Evolutionary conservation across 2,329 filamentous ascomycete species (phyloP), one percentile per base, ranked within the genome.

Genomic region (Aureobasidium sp.): DNA sequence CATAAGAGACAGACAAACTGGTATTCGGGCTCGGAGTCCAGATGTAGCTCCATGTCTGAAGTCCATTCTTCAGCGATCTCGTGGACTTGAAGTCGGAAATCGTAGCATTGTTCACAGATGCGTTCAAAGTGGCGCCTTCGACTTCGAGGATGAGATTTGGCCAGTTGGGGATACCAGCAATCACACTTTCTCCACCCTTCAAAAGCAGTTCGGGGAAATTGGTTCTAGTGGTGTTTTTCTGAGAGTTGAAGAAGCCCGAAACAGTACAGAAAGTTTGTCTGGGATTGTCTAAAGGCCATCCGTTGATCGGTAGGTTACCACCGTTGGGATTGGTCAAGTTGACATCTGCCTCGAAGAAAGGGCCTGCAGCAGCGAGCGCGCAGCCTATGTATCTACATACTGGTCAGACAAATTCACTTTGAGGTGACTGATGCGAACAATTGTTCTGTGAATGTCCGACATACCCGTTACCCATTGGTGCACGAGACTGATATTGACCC

Each of bases 131-230:
- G 9, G 75, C 73, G 29, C 77, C 77, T 61, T 80, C 76, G 3
- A 80, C 81, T 58, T 84, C 79, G 21, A 88, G 76, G 39, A 85
- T 71, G 41, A 88, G 73, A 1, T 82, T 84, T 30, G 79, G 79
- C 79, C 86, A 88, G 69, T 90, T 87, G 7, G 88, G 88, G 16
- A 91, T 80, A 29, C 88, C 88, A 57, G 82, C 83, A 64, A 90
- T 87, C 55, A 88, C 85, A 66, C 83, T 87, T 67, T 91, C 87
- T 62, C 83, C 82, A 7, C 86, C 86, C 72, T 88, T 87, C 66
- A 89, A 83, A 61, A 83, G 79, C 47, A 90, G 71, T 86, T 87
- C 89, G 0, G 79, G 79, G 66, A 86, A 89, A 66, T 89, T 89
- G 7, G 81, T 81, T 0, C 80, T 79, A 48, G 83, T 84, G 0